Evolutionary conservation across 1,284 basidiomycete genomes (phyloP).

Genomic region (Violaceomyces palustris): DNA sequence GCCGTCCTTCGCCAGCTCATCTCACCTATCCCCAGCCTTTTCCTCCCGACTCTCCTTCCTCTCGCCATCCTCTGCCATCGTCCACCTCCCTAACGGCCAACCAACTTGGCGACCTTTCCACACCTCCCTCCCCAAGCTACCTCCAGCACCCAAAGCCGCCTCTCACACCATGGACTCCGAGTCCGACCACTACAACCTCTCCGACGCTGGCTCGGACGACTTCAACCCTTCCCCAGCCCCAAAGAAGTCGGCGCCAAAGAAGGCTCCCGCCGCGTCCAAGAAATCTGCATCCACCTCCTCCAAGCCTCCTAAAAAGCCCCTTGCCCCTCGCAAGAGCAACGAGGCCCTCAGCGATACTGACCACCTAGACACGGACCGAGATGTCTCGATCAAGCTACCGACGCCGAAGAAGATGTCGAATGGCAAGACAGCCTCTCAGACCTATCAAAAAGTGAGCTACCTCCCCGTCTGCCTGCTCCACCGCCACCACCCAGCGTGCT

Average conservation of each 20-base stretch:
- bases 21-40: too few relatives aligned
- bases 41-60: too few relatives aligned
- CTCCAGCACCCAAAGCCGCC: too few relatives aligned
- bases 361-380: conserved; percentile 45
- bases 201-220: conserved; percentile 11
- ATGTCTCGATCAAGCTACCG: conserved; percentile 20
- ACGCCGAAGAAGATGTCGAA: conserved; percentile 8
- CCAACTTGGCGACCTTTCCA: background rate
- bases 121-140: background rate
- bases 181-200: conserved; percentile 14
- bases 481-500: conserved; percentile 2
- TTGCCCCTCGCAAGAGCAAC: conserved; percentile 61
- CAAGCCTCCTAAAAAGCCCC: conserved; percentile 64
- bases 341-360: conserved; percentile 54
- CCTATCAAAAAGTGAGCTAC: conserved; percentile 82
- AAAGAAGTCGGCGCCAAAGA: conserved; percentile 56
- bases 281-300: conserved; percentile 54
- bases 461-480: conserved; percentile 3
- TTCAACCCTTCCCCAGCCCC: conserved; percentile 12
- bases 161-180: conserved; percentile 23
- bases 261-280: conserved; percentile 55
- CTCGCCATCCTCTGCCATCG: background rate
- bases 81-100: background rate
- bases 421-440: conserved; percentile 80
- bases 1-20: too few relatives aligned